A percentile compares a stretch with the other conserved stretches of the same genome.
phyloP scores from a whole-genome alignment of 1,284 basidiomycete species.

The Cryptococcus amylolentus region DNA sequence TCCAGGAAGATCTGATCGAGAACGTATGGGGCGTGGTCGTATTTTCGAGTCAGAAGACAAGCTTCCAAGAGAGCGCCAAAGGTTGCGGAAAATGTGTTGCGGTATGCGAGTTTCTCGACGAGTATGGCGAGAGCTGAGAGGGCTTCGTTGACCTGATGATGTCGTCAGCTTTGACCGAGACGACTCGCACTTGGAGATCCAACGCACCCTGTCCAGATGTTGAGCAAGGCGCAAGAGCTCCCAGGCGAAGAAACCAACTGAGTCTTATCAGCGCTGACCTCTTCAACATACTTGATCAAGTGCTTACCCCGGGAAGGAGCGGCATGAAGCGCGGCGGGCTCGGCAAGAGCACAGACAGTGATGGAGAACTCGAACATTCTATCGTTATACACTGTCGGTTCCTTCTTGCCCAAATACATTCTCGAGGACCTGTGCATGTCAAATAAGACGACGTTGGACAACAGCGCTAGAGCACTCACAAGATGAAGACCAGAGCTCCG shows the following conservation, averaged over 20 bases:
- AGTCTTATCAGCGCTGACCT: background rate
- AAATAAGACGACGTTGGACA: background rate
- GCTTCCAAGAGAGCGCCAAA: slow-evolving; percentile 38
- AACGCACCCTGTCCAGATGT: slow-evolving; percentile 22
- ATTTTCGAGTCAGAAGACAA: slow-evolving; percentile 17
- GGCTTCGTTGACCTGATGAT: slow-evolving; percentile 11
- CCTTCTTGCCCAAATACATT: slow-evolving; percentile 1
- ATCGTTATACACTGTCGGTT: background rate
- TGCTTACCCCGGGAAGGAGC: slow-evolving; percentile 16
- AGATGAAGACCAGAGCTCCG: slow-evolving; percentile 28
- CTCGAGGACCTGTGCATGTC: slow-evolving; percentile 4
- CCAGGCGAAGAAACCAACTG: slow-evolving; percentile 32
- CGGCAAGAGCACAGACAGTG: slow-evolving; percentile 11
- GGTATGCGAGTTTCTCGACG: slow-evolving; percentile 1
- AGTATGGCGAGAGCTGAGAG: slow-evolving; percentile 22
- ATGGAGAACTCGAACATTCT: slow-evolving; percentile 13
- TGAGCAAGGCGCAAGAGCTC: slow-evolving; percentile 31
- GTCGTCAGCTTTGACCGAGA: background rate
- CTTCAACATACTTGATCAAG: background rate
- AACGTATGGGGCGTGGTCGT: slow-evolving; percentile 14
- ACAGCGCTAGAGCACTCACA: slow-evolving; percentile 22
- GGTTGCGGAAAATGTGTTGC: slow-evolving; percentile 23
- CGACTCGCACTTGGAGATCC: background rate
- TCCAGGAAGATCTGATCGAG: slow-evolving; percentile 21
- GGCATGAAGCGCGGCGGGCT: slow-evolving; percentile 12